A percentile compares a stretch with the other conserved stretches of the same genome.
These are phyloP conservation scores for Mrakia blollopis DNA, from an alignment of 768 basidiomycete species.

Conservation along the genomic window DNA sequence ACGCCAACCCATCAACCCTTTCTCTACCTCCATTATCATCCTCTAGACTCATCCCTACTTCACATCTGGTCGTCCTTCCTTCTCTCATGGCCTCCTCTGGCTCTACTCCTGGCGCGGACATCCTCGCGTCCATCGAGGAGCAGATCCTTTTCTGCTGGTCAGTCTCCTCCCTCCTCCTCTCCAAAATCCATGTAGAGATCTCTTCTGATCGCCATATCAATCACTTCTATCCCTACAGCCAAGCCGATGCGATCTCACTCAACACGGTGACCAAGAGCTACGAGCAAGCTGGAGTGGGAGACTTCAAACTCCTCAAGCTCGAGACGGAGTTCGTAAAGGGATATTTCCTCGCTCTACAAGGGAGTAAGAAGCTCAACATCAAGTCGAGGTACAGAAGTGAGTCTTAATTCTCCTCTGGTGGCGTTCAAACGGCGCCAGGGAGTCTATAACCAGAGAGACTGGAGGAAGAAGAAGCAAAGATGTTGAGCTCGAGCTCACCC, in stretches of 20 bases:
- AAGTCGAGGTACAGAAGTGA: neutral
- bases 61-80: no score
- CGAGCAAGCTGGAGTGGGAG: neutral
- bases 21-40: no score
- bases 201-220: no score
- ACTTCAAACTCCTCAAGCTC: neutral
- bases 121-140: no score
- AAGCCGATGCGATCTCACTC: neutral
- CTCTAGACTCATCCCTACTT: no score
- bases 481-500: neutral
- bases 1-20: no score
- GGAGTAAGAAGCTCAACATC: neutral
- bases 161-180: no score
- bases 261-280: neutral
- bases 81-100: no score
- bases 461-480: neutral
- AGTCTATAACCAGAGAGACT: no score
- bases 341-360: neutral
- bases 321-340: neutral
- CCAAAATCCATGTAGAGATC: no score
- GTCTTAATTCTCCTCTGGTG: neutral
- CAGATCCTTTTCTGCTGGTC: no score
- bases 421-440: neutral
- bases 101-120: no score
- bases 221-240: neutral